These are phyloP conservation scores for Jimgerdemannia flammicorona DNA, from an alignment of 192 early-diverging fungal species.

Conservation along the genomic window DNA sequence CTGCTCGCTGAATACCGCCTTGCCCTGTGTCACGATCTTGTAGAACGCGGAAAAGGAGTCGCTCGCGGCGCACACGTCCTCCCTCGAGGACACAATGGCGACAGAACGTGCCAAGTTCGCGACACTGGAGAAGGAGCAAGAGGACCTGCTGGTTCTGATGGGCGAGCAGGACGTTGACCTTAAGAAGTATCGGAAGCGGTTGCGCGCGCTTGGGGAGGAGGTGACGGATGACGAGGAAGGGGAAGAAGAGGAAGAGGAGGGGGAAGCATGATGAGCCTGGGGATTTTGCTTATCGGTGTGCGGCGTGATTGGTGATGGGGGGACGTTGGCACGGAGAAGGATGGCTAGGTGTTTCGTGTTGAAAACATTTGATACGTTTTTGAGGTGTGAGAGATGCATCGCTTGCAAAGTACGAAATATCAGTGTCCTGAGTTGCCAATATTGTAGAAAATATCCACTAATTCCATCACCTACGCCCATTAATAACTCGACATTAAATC, in stretches of 20 bases:
- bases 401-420: too few species aligned
- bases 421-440: too few species aligned
- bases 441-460: too few species aligned
- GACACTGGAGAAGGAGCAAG: slow-evolving; percentile 40
- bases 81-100: slow-evolving; percentile 10
- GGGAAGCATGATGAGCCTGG: neutral
- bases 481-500: too few species aligned
- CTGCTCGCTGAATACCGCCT: neutral
- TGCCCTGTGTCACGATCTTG: neutral
- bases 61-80: neutral
- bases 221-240: slow-evolving; percentile 37
- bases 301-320: too few species aligned
- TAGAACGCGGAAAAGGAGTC: slow-evolving; percentile 4
- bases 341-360: too few species aligned
- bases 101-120: slow-evolving; percentile 25
- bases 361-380: too few species aligned
- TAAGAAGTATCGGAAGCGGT: slow-evolving; percentile 26
- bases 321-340: too few species aligned
- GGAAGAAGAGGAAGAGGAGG: slow-evolving; percentile 26
- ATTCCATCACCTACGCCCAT: too few species aligned
- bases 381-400: too few species aligned
- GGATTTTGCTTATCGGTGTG: too few species aligned
- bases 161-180: slow-evolving; percentile 31
- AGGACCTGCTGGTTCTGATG: slow-evolving; percentile 38
- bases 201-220: slow-evolving; percentile 24